Evolutionary conservation across 345 rosid genomes (phyloP).

Genomic region (Gossypium longicalyx): DNA sequence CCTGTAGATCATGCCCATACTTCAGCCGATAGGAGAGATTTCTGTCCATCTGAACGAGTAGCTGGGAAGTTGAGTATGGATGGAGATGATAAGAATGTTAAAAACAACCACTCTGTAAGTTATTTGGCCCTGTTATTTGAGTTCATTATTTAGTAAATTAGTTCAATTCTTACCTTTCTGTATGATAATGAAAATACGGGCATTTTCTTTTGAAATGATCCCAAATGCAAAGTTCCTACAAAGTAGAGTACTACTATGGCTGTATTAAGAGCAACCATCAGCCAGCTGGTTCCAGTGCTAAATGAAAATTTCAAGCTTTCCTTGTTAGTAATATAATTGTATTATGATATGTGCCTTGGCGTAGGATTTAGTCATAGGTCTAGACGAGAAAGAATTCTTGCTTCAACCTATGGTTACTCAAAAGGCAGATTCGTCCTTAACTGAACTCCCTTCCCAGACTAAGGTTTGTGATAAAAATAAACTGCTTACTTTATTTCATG

Average conservation of each 20-base stretch:
- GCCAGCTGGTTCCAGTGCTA: neutral
- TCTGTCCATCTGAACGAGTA: slow-evolving; percentile 41
- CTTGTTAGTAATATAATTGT: slow-evolving; percentile 1
- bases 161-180: neutral
- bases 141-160: slow-evolving; percentile 8
- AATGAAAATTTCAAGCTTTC: neutral
- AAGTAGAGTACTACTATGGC: neutral
- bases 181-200: neutral
- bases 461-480: too few relatives aligned
- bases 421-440: too few relatives aligned
- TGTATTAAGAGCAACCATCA: neutral
- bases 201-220: slow-evolving; percentile 7
- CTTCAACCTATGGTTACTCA: too few relatives aligned
- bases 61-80: slow-evolving; percentile 35
- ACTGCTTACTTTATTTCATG: too few relatives aligned
- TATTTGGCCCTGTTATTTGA: neutral
- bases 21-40: slow-evolving; percentile 49
- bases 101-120: slow-evolving; percentile 56
- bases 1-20: slow-evolving; percentile 47
- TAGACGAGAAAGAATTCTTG: too few relatives aligned
- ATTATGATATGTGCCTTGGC: neutral
- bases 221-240: neutral
- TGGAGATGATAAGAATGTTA: slow-evolving; percentile 55
- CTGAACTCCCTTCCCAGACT: too few relatives aligned
- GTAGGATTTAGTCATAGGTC: too few relatives aligned